Conservation (phyloP, 257 asterid genomes). For the Voacanga thouarsii region DNA sequence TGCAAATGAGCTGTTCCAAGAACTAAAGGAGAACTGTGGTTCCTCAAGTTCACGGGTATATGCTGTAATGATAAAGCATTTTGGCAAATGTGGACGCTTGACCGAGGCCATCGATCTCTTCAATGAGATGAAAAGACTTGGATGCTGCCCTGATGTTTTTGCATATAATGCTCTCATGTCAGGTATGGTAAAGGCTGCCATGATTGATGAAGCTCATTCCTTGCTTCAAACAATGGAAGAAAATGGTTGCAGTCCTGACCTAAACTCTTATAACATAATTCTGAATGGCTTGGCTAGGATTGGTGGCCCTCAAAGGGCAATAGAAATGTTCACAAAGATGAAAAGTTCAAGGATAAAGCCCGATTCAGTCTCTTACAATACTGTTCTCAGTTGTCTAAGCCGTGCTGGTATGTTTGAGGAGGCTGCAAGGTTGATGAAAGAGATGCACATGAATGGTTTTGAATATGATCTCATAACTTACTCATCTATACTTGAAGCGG, state of each 20-base stretch:
- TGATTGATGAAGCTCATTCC: constrained; percentile 40
- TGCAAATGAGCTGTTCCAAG: constrained; percentile 50
- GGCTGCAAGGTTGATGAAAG: constrained; percentile 51
- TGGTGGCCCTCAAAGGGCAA: constrained; percentile 35
- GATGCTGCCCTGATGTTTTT: constrained; percentile 41
- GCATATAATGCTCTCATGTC: constrained; percentile 49
- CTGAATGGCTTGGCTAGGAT: constrained; percentile 38
- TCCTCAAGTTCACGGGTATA: constrained; percentile 43
- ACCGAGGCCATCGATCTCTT: constrained; percentile 37
- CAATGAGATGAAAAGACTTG: constrained; percentile 34
- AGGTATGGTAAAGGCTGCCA: constrained; percentile 39
- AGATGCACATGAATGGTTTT: constrained; percentile 37
- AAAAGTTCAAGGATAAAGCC: constrained; percentile 29
- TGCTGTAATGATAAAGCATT: constrained; percentile 52
- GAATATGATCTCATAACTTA: constrained; percentile 42
- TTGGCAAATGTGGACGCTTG: constrained; percentile 42
- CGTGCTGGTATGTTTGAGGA: constrained; percentile 53
- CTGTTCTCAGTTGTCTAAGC: constrained; percentile 41
- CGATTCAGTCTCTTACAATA: constrained; percentile 40
- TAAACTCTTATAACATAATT: constrained; percentile 40
- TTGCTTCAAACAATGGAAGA: constrained; percentile 35
- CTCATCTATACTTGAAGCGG: constrained; percentile 47
- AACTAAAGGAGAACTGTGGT: constrained; percentile 44
- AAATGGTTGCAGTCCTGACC: constrained; percentile 36
- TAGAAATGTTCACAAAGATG: constrained; percentile 38